Conservation (phyloP, 208 protist species). For the Leishmania martiniquensis region DNA sequence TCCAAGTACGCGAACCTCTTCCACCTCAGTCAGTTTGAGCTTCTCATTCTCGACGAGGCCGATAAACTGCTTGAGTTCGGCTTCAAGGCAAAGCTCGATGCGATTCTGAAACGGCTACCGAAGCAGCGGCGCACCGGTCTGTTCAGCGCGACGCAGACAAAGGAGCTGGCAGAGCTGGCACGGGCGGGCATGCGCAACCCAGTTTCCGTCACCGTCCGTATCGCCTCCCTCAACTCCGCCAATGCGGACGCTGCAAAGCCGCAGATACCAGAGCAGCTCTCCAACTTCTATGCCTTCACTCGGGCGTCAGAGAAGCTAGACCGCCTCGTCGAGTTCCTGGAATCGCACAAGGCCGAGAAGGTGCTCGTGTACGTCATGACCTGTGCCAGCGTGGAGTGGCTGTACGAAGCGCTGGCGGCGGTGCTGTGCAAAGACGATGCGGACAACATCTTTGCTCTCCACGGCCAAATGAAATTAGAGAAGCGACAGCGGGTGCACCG, state of each 20-base stretch:
- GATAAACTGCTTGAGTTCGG: conserved; percentile 94
- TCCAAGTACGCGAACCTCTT: conserved; percentile 80
- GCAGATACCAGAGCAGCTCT: conserved; percentile 87
- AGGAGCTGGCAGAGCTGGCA: conserved; percentile 88
- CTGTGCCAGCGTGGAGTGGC: conserved; percentile 92
- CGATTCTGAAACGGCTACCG: conserved; percentile 87
- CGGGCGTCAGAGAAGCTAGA: conserved; percentile 87
- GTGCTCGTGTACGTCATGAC: conserved; percentile 94
- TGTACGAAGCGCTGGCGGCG: conserved; percentile 70
- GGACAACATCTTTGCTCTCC: conserved; percentile 83
- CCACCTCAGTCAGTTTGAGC: conserved; percentile 81
- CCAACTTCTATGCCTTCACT: conserved; percentile 88
- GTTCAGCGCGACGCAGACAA: conserved; percentile 95
- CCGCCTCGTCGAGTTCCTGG: conserved; percentile 82
- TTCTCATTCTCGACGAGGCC: conserved; percentile 94
- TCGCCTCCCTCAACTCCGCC: conserved; percentile 54
- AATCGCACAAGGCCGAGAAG: conserved; percentile 67
- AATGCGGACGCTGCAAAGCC: conserved; percentile 57
- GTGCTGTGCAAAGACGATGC: conserved; percentile 66
- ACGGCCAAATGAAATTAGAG: conserved; percentile 93
- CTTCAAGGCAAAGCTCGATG: conserved; percentile 93
- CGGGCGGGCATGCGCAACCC: conserved; percentile 92
- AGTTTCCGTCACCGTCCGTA: conserved; percentile 85
- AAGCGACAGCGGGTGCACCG: conserved; percentile 86
- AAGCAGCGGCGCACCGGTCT: conserved; percentile 92